Base-by-base conservation (phyloP, 1,139 yeast species). In the Magnusiomyces ingens region DNA sequence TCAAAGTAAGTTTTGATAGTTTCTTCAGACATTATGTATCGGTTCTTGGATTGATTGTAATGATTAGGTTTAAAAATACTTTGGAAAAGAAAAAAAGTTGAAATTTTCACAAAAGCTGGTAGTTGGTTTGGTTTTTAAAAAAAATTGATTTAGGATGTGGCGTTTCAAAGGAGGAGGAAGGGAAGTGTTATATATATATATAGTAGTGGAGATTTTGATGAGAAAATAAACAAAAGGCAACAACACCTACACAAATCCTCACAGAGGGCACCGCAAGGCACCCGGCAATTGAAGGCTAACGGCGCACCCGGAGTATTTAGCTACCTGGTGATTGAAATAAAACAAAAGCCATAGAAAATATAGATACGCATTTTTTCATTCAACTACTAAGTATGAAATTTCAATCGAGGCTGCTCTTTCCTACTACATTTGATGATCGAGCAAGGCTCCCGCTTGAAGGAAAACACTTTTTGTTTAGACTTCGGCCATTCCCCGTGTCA, bases 1-100 rank as follows among this genome's bases (percentile, higher is more conserved):
- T 59, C 50, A 50, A 60, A 59, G 51, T 56, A 55, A 41, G 54
- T 54, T 35, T 58, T 37, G 38, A 61, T 50, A 37, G 58, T 48
- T 55, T 59, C 57, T 53, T 62, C 62, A 48, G 64, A 58, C 65
- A 62, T 59, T 44, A 41, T 44, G 53, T n/a, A 8, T 40, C 22
- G 40, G 47, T 43, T 13, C 17, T 29, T 21, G 45, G 35, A n/a
- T 36, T 29, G 22, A 18, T 21, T 17, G 35, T n/a, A 15, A 37
- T 13, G 45, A 35, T 29, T 19, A 15, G 21, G 35, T 22, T 48
- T 21, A 18, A 48, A 3, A 17, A 38, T 15, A 37, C n/a, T n/a
- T n/a, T n/a, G n/a, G n/a, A n/a, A n/a, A n/a, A 37, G 2, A 40
- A 40, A 40, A 40, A 40, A 40, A 11, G 21, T 3, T 40, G 21